A percentile compares a stretch with the other conserved stretches of the same genome.
phyloP scores from a whole-genome alignment of 805 yeast species.

The Candida anglica region DNA sequence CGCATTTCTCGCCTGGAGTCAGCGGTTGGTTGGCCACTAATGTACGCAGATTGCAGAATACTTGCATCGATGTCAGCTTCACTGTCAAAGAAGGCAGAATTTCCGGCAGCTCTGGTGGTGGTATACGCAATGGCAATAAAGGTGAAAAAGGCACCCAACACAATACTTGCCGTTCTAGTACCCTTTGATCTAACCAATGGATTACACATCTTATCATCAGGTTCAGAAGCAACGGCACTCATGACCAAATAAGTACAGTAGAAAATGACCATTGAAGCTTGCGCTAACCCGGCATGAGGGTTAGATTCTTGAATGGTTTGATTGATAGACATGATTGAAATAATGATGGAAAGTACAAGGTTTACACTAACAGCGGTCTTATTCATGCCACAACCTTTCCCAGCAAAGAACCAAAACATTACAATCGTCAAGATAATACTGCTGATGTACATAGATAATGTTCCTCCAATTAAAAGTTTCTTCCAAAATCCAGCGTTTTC shows the following conservation, averaged over 20 bases:
- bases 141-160: constrained; percentile 90
- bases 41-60: constrained; percentile 9
- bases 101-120: constrained; percentile 92
- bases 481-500: constrained; percentile 67
- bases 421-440: constrained; percentile 67
- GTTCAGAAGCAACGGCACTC: constrained; percentile 94
- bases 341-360: constrained; percentile 56
- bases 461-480: constrained; percentile 77
- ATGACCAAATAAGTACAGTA: constrained; percentile 89
- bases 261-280: constrained; percentile 90
- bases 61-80: constrained; percentile 40
- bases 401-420: constrained; percentile 83
- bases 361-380: constrained; percentile 82
- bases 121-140: constrained; percentile 95
- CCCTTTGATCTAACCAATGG: constrained; percentile 88
- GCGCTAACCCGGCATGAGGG: constrained; percentile 95
- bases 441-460: constrained; percentile 76
- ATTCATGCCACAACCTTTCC: constrained; percentile 80
- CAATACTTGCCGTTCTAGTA: constrained; percentile 82
- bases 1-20: constrained; percentile 72
- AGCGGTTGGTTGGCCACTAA: constrained; percentile 41
- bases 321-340: constrained; percentile 69
- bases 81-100: constrained; percentile 38
- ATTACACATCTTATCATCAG: constrained; percentile 89
- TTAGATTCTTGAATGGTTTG: constrained; percentile 87